phyloP scores from a whole-genome alignment of 306 rosid species.

The Chamaecrista fasciculata region DNA sequence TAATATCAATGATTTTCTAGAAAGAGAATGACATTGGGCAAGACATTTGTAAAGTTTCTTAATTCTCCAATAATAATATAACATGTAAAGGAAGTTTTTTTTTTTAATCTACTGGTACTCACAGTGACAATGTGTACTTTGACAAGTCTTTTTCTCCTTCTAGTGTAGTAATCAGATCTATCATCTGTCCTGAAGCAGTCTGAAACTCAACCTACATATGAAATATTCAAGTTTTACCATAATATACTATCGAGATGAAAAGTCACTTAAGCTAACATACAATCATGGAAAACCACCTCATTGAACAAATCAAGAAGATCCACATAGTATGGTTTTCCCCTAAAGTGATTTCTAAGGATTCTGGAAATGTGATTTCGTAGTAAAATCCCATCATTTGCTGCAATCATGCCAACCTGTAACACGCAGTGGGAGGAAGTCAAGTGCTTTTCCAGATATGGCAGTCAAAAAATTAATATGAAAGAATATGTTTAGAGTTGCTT shows the following conservation, averaged over 20 bases:
- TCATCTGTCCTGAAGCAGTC: constrained; percentile 97
- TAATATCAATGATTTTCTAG: background rate
- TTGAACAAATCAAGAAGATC: constrained; percentile 88
- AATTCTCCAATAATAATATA: too few relatives aligned
- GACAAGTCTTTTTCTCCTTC: constrained; percentile 92
- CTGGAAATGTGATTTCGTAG: constrained; percentile 77
- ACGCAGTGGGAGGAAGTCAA: background rate
- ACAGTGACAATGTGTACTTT: constrained; percentile 79
- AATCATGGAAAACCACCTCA: constrained; percentile 57
- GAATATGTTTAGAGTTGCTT: background rate
- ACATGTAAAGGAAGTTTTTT: background rate
- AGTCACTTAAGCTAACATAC: constrained; percentile 12
- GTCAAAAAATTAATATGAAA: background rate
- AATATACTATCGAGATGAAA: constrained; percentile 25
- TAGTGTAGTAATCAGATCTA: constrained; percentile 82
- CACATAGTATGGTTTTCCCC: constrained; percentile 69
- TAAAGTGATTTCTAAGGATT: constrained; percentile 79
- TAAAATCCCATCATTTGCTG: constrained; percentile 75
- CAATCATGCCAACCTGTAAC: constrained; percentile 79
- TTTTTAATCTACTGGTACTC: constrained; percentile 35
- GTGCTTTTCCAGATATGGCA: constrained; percentile 15
- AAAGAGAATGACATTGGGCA: background rate
- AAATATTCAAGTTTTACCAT: constrained; percentile 19
- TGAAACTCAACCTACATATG: constrained; percentile 78
- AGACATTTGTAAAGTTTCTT: too few relatives aligned